Evolutionary conservation across 1,139 yeast species (phyloP), one percentile per base, ranked within the genome.

Genomic region (Candida smagusa): DNA sequence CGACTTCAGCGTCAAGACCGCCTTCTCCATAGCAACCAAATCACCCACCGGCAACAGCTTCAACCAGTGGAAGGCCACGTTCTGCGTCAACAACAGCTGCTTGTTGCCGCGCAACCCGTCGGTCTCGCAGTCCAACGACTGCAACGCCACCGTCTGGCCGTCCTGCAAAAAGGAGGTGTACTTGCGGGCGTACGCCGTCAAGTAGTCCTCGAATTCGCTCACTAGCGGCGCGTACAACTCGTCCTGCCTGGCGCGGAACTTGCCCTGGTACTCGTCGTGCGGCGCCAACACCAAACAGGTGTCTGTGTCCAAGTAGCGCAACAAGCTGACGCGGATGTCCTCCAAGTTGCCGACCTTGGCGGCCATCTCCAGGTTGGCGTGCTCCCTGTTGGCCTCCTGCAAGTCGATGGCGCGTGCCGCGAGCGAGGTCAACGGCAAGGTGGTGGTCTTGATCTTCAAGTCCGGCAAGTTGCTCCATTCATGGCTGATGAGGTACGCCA

Each of bases 231-330:
- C 61, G 61, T 87, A 94, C 39, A 74, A 65, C 46, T 80, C 78
- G 46, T 87, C 82, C 60, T 92, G 98, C 27, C 77, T 87, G 31
- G 66, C 58, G 53, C 97, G 76, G 46, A 92, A 69, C 30, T 68
- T 70, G 7, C 97, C 98, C 47, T 85, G 92, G 55, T 85, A 89
- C 58, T 92, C 97, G 34, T 70, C 74, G 11, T 51, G 49, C n/a
- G 96, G 94, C 1, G 96, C 79, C 54, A 89, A 85, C 7, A 90
- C 88, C 35, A 92, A 71, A 48, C 95, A 68, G 2, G 97, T 89
- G 58, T 92, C 98, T 1, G 98, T 92, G 56, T 92, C 98, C 39
- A 94, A 68, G 56, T 89, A 92, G 41, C 92, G 80, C 51, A 90
- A 65, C 46, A 92, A 57, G 44, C 74, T 72, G 35, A 66, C 56